Percentiles rank a stretch among this genome's conserved stretches.
Evolutionary conservation across 257 asterid genomes (phyloP).

Genomic region (Pogostemon cablin): DNA sequence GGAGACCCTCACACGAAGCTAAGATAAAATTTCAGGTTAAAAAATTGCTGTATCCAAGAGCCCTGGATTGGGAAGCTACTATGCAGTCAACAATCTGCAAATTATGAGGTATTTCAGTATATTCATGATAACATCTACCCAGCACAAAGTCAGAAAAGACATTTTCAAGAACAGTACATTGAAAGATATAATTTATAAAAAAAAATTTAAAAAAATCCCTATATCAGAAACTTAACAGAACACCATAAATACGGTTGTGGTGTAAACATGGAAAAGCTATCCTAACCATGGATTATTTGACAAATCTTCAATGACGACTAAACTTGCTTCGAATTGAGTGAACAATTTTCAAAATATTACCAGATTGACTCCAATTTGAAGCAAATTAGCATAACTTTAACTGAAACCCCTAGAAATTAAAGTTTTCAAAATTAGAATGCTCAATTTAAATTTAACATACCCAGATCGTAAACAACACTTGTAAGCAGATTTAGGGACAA

Average conservation of each 20-base stretch:
- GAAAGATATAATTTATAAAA: background rate
- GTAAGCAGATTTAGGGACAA: background rate
- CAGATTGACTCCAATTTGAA: constrained; percentile 3
- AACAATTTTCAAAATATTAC: constrained; percentile 2
- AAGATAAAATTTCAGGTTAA: background rate
- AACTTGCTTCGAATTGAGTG: background rate
- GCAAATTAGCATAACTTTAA: background rate
- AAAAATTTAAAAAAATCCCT: background rate
- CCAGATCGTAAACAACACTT: background rate
- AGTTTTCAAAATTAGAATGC: background rate
- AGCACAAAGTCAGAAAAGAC: background rate
- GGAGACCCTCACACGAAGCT: constrained; percentile 33
- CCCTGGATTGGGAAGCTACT: constrained; percentile 28
- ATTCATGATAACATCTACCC: background rate
- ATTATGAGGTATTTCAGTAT: background rate
- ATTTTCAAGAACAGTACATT: background rate
- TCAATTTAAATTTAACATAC: background rate
- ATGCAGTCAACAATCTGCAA: constrained; percentile 29
- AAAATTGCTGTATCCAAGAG: background rate
- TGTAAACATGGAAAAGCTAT: constrained; percentile 2
- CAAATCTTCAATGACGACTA: background rate
- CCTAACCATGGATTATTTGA: background rate
- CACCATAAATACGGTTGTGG: background rate
- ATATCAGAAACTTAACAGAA: background rate
- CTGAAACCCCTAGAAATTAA: background rate